Base-by-base conservation (phyloP, 139 green algal genomes). In the Desmodesmus armatus region DNA sequence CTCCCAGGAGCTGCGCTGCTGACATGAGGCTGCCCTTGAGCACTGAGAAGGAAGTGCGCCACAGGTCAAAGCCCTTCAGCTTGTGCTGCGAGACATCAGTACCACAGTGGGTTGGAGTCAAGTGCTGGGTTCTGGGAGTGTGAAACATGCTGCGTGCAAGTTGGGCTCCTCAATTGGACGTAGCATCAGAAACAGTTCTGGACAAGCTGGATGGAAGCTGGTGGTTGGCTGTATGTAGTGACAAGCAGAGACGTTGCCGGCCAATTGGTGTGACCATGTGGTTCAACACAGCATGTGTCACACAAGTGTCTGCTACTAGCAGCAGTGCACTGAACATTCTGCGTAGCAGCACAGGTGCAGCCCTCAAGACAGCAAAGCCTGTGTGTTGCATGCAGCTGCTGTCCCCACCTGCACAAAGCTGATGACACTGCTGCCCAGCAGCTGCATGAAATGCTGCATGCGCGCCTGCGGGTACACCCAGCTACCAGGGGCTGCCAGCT, bases 391-490 rank as follows among this genome's bases (percentile, higher is more conserved):
- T 62, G 51, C 51, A 62, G n/a, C n/a, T n/a, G n/a, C n/a, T 69
- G 66, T 39, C 35, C 88, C n/a, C 31, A 86, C 83, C 85, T 92
- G 89, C 6, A 90, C 47, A 58, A 89, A 92, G 0, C 60, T 49
- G 2, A 87, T 88, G 37, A 92, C 23, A 0, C 78, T 79, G 3
- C 75, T 84, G 7, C 88, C 91, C 2, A 87, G 49, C 0, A 92
- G 83, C 3, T 55, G 44, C 31, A 91, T 35, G 33, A 94, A 89
- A 66, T 92, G 88, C 35, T 90, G 82, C 35, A 80, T 72, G 44
- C 91, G 91, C 51, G 78, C 63, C 87, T 92, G 87, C 5, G 65
- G 37, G 49, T 90, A 85, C 2, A 87, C 88, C 86, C 88, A 94
- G 23, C 75, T 81, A 21, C 70, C 86, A 9, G 73, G 76, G 29